Evolutionary conservation across 495 filamentous ascomycete genomes (phyloP), one percentile per base, ranked within the genome.

Genomic region (Aspergillus heteromorphus): DNA sequence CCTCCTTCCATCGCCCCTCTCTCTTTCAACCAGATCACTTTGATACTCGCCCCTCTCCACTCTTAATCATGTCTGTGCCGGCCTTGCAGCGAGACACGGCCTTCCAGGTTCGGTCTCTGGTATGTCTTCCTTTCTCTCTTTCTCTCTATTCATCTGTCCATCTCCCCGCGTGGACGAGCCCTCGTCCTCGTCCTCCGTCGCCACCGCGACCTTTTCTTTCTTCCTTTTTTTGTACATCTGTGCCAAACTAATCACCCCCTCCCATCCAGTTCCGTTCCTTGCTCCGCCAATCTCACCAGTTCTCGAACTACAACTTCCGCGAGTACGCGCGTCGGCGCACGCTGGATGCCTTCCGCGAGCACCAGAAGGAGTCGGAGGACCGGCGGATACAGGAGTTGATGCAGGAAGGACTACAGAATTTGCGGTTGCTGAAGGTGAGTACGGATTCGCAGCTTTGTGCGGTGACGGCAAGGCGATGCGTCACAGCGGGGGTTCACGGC

Each of bases 221-320:
- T n/a, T n/a, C n/a, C n/a, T n/a, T n/a, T n/a, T n/a, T n/a, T n/a
- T n/a, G n/a, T n/a, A n/a, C n/a, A n/a, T n/a, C n/a, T 10, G 18
- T 18, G 8, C 13, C 29, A 14, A 18, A 21, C 42, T 42, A 48
- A 25, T 38, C 43, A 43, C 23, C 31, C 20, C 17, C 13, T 36
- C 34, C 14, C n/a, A 11, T 45, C 30, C 61, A 97, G 91, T 97
- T 95, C 75, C 92, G 95, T 43, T 92, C 92, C 56, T 79, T 98
- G 56, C 78, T 96, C 60, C 89, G 93, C 29, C 87, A 92, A 71
- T 84, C 89, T 16, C 79, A 82, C 48, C 88, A 95, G 60, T 98
- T 97, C 71, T 83, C 91, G 49, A 79, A 85, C 56, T 98, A 96
- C 79, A 97, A 97, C 71, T 98, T 96, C 79, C 83, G 93, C 66